phyloP scores from a whole-genome alignment of 176 grass and related monocot species.

The Musa acuminata region DNA sequence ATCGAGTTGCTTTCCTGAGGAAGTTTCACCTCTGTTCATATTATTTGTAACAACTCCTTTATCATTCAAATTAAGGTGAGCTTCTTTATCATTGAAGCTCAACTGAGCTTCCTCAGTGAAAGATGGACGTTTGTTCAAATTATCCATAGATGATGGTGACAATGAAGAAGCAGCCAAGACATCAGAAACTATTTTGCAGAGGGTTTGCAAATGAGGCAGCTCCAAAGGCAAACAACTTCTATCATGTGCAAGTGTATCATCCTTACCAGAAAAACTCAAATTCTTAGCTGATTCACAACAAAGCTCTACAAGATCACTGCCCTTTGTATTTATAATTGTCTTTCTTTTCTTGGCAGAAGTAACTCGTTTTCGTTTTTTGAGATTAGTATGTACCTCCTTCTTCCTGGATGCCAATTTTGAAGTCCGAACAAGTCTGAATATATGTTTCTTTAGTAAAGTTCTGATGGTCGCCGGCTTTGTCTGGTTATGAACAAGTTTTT shows the following conservation, averaged over 20 bases:
- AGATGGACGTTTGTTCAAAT: conserved; percentile 21
- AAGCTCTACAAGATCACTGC: conserved; percentile 21
- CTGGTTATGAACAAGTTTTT: conserved; percentile 18
- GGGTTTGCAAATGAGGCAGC: conserved; percentile 50
- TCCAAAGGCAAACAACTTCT: conserved; percentile 12
- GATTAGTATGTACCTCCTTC: conserved; percentile 41
- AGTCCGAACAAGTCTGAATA: conserved; percentile 25
- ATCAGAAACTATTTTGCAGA: conserved; percentile 31
- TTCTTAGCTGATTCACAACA: conserved; percentile 34
- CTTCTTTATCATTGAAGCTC: conserved; percentile 30
- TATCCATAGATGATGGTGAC: conserved; percentile 6
- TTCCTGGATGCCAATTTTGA: conserved; percentile 25
- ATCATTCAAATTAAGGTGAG: conserved; percentile 25
- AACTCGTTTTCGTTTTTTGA: conserved; percentile 43
- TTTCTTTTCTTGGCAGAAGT: conserved; percentile 24
- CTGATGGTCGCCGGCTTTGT: conserved; percentile 23
- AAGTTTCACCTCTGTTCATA: conserved; percentile 22
- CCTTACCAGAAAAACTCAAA: conserved; percentile 54
- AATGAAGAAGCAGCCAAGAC: conserved; percentile 13
- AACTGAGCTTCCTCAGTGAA: conserved; percentile 21
- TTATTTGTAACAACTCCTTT: conserved; percentile 30
- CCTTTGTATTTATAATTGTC: conserved; percentile 12
- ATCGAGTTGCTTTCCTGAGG: conserved; percentile 12
- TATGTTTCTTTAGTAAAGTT: conserved; percentile 40
- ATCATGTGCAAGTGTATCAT: conserved; percentile 29